Percentiles rank a stretch among this genome's conserved stretches.
Conservation (phyloP, 805 yeast genomes). For the Clavispora asparagi region DNA sequence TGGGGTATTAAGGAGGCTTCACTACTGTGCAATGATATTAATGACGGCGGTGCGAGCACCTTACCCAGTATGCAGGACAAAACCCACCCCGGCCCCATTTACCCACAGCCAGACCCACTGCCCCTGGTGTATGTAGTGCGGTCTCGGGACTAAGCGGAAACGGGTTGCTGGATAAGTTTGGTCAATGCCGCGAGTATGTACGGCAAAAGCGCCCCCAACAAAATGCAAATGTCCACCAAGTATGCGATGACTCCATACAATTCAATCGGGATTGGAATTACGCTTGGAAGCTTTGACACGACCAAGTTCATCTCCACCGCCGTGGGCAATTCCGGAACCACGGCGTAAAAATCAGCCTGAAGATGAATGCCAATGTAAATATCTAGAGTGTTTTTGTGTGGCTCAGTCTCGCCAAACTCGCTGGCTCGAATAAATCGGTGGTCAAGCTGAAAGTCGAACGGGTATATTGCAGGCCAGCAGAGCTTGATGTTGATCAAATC, state of each 20-base stretch:
- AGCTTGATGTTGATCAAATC: constrained; percentile 15
- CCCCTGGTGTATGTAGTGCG: not conserved
- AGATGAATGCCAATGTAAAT: constrained; percentile 11
- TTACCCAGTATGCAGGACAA: not conserved
- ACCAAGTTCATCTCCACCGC: constrained; percentile 5
- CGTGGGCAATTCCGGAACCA: constrained; percentile 1
- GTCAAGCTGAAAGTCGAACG: constrained; percentile 8
- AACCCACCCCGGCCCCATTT: not conserved
- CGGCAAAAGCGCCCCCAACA: constrained; percentile 6
- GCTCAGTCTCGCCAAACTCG: constrained; percentile 1
- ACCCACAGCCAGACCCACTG: not conserved
- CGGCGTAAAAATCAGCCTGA: constrained; percentile 13
- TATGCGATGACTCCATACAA: constrained; percentile 12
- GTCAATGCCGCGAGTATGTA: not conserved
- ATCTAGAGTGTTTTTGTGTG: constrained; percentile 5
- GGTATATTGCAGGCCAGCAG: constrained; percentile 18
- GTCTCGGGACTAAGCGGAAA: not conserved
- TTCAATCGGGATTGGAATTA: constrained; percentile 15
- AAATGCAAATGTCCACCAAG: constrained; percentile 9
- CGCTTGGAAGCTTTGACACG: constrained; percentile 11
- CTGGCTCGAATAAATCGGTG: constrained; percentile 8
- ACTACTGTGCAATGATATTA: not conserved
- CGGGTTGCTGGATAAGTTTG: not conserved
- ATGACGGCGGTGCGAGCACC: not conserved
- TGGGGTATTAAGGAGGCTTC: not conserved